Evolutionary conservation across 106 monocot genomes (phyloP), one percentile per base, ranked within the genome.

Genomic region (Allium cepa): DNA sequence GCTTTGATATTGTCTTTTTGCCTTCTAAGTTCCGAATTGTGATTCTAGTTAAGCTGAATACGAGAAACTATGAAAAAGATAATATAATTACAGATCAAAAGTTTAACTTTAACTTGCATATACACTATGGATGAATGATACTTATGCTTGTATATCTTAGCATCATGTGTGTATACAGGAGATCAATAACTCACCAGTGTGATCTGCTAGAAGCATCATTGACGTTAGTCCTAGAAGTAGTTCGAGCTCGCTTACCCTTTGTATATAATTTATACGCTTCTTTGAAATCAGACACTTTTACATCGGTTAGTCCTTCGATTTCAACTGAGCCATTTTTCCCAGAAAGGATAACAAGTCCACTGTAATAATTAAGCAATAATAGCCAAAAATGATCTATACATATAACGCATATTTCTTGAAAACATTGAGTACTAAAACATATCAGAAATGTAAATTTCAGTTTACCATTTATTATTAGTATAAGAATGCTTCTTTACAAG

Each of bases 31-130:
- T 67, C 6, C 17, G 48, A 60, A 93, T 81, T 11, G 79, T 86
- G 61, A 93, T 93, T 77, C 93, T 89, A 22, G 89, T 89, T 82
- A 93, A 93, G 81, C 93, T 93, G 63, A 66, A 92, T 55, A 85
- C 53, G 60, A 46, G 79, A 56, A 85, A 79, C 86, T 86, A 86
- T 47, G 71, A 71, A 77, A 81, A 60, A 81, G 73, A 84, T 84
- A 79, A 83, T 80, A 81, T 69, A 68, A 72, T 85, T 61, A 77
- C 60, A 18, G 56, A 69, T 67, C 66, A 17, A 56, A 77, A 36
- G 36, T 5, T 3, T 36, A 36, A 36, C 36, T 5, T 3, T 36
- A 36, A 36, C 36, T 36, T 4, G 36, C 36, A 36, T 36, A 36
- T 36, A 36, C 36, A 36, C 36, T 36, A 36, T 36, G 36, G 5